Evolutionary conservation across 1,139 yeast genomes (phyloP).

Genomic region (Scheffersomyces lignicola): DNA sequence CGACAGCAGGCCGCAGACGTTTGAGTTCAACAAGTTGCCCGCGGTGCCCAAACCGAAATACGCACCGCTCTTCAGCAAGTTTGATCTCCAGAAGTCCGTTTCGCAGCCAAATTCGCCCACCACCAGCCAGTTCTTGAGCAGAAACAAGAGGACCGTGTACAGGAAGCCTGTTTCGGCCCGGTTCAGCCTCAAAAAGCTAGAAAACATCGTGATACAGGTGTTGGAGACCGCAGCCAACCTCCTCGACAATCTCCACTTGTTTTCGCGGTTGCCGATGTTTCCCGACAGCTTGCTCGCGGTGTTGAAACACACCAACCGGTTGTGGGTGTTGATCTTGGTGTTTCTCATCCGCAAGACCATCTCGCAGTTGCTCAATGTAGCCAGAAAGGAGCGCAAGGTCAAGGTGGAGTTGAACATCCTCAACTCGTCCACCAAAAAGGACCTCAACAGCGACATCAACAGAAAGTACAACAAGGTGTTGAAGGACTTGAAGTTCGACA

Average conservation of each 20-base stretch:
- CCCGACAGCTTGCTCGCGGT: slow-evolving; percentile 33
- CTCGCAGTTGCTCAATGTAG: slow-evolving; percentile 43
- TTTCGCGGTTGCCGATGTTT: slow-evolving; percentile 46
- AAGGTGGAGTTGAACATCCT: slow-evolving; percentile 37
- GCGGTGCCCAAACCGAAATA: slow-evolving; percentile 21
- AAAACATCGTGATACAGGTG: slow-evolving; percentile 28
- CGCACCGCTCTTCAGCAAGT: slow-evolving; percentile 29
- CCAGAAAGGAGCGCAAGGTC: slow-evolving; percentile 40
- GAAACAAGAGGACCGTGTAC: slow-evolving; percentile 2
- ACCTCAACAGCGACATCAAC: slow-evolving; percentile 28
- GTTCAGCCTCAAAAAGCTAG: slow-evolving; percentile 30
- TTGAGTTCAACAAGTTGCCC: slow-evolving; percentile 14
- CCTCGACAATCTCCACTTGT: slow-evolving; percentile 45
- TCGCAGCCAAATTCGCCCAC: slow-evolving; percentile 1
- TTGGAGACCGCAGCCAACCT: slow-evolving; percentile 42
- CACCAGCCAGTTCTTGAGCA: slow-evolving; percentile 4
- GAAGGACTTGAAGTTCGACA: slow-evolving; percentile 46
- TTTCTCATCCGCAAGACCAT: slow-evolving; percentile 45
- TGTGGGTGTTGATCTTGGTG: slow-evolving; percentile 45
- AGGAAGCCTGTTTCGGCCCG: slow-evolving; percentile 11
- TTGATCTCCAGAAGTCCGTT: slow-evolving; percentile 13
- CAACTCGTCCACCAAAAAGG: slow-evolving; percentile 21
- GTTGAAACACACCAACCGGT: slow-evolving; percentile 45
- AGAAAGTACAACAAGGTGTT: slow-evolving; percentile 42
- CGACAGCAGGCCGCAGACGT: slow-evolving; percentile 5